Evolutionary conservation across 2,329 filamentous ascomycete species (phyloP), one percentile per base, ranked within the genome.

Genomic region (Didymella glomerata): DNA sequence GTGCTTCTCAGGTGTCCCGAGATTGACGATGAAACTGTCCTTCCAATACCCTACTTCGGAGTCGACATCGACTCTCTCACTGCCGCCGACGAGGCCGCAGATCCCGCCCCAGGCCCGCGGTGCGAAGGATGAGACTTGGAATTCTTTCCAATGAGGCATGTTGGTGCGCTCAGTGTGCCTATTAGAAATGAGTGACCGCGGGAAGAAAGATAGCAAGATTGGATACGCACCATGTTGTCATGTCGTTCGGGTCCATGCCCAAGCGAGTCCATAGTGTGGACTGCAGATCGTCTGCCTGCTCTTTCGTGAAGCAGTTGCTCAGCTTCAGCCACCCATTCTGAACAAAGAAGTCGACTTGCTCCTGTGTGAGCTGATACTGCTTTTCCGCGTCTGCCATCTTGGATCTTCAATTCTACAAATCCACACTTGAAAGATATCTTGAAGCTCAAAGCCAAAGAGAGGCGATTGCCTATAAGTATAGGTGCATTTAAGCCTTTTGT

Each of bases 11-110:
- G 73, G 71, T 2, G 81, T 85, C 13, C 89, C 89, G 8, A 91
- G 81, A 74, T 90, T 91, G 40, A 91, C 87, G 67, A 91, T 91
- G 55, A 90, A 83, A 4, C 83, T 83, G 76, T 91, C 88, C 63
- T 82, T 82, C 88, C 88, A 90, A n/a, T 77, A 71, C n/a, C 81
- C 81, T 10, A 67, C 65, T 25, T 53, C 14, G 27, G 81, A 83
- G 22, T 77, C 70, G 13, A 68, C 63, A 48, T 76, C 66, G 36
- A 76, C 64, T 36, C 61, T 4, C 62, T 59, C n/a, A 24, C 87
- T 84, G 55, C 88, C 88, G 52, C 88, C 88, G 57, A 88, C 84
- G 10, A 91, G 81, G 72, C 88, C 84, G 72, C 85, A 86, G 61
- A 90, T 89, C 18, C 86, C 87, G 0, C 80, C 77, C 88, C 88